Evolutionary conservation across 2,329 filamentous ascomycete genomes (phyloP), one percentile per base, ranked within the genome.

Genomic region (Aspergillus sp.): DNA sequence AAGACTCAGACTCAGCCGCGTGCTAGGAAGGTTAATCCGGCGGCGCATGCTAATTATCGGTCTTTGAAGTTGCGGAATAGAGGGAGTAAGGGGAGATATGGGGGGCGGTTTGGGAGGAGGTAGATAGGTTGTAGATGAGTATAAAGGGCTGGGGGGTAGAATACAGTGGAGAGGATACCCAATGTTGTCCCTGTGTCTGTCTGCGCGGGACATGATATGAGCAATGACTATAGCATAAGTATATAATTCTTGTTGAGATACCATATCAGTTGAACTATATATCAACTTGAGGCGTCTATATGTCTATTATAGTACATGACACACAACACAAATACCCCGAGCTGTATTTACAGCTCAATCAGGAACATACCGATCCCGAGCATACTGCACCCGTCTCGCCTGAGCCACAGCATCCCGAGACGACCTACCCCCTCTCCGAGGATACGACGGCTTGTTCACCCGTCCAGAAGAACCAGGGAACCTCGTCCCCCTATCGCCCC

Each of bases 1-100:
- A 36, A 36, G 5, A 36, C 32, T 5, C 32, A 36, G 11, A 36
- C 32, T 36, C 32, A 69, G 49, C 63, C 70, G 32, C 66, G 64
- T 11, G 55, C 64, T 30, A 71, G 74, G 36, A 81, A 77, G 63
- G 67, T 80, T 58, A 81, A 81, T 49, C 74, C 78, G 0, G 71
- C 77, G 49, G 77, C 80, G 15, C 80, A 82, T 72, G 78, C 79
- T 15, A 82, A 82, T 63, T 82, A 80, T 60, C 72, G 79, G 13
- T 76, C 78, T 10, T 62, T 82, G 64, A 82, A 81, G 64, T 80
- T 82, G 61, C 70, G 76, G 39, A 77, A 77, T 62, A 73, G 72
- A 60, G 71, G 71, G 13, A 68, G 70, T 8, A 73, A 74, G 61
- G 73, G 73, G 23, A 68, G 70, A 58, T 70, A 69, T 13, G 67